Base-by-base conservation (phyloP, 495 filamentous ascomycete species). In the Penicillium arizonense region DNA sequence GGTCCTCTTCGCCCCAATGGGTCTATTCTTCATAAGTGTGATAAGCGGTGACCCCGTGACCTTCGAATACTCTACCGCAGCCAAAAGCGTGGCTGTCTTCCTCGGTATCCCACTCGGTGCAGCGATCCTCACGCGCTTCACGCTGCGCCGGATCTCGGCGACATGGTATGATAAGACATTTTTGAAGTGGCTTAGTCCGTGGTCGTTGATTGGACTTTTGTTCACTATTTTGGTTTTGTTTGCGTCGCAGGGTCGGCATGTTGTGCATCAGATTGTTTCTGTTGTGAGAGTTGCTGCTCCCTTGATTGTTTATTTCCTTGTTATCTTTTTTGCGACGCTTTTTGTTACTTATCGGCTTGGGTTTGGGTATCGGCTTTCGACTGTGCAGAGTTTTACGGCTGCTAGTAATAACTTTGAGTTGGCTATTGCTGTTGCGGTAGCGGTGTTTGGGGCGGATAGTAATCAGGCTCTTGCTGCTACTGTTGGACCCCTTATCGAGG, bases 331-430 rank as follows among this genome's bases (percentile, higher is more conserved):
- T 46, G 23, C 75, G 2, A 93, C 89, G 0, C 70, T 96, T 9
- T 62, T 74, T 11, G 71, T 81, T 7, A 72, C 81, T 5, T 69
- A 80, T 44, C 73, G 66, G 30, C 56, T 82, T n/a, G 88, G 89
- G 0, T 92, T 93, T 59, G 82, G 83, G 0, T 96, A 96, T 62
- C 73, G 71, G 40, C 61, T 91, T 3, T 79, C 81, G 2, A 78
- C 81, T 10, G 96, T 92, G 10, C 93, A 96, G 72, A 89, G 89
- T 59, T 94, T 96, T 58, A 96, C 92, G 1, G 92, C 92, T 5
- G 93, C 92, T 3, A 96, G 91, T 65, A 97, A 97, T 56, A 96
- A 96, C 61, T 96, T 97, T 60, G 92, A 96, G 74, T 70, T 96
- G 14, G 92, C 92, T 0, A 96, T 97, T 71, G 92, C 92, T 2